A percentile compares a stretch with the other conserved stretches of the same genome.
Evolutionary conservation across 129 eudicot species (phyloP).

Genomic region (Lactuca saligna): DNA sequence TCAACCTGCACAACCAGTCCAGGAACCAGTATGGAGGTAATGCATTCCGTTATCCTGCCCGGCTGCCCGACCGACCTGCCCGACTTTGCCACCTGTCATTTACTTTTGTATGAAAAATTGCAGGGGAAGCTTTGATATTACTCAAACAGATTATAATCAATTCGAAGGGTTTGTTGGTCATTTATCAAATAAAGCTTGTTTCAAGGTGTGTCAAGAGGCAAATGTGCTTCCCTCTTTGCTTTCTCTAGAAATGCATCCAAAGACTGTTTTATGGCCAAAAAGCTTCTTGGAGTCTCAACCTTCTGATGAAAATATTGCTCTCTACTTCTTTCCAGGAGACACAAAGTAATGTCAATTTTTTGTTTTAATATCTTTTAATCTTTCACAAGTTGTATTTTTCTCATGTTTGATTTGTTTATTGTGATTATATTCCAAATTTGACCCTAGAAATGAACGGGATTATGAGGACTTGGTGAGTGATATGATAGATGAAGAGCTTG

Average conservation of each 20-base stretch:
- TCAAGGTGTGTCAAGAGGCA: slow-evolving; percentile 47
- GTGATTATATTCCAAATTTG: slow-evolving; percentile 5
- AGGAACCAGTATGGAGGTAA: slow-evolving; percentile 56
- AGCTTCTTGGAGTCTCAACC: slow-evolving; percentile 48
- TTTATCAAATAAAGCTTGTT: slow-evolving; percentile 54
- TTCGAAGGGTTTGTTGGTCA: slow-evolving; percentile 61
- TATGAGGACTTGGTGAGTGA: slow-evolving; percentile 50
- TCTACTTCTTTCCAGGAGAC: slow-evolving; percentile 55
- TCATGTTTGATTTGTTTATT: background rate
- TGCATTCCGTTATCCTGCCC: background rate
- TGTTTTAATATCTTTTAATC: too few relatives aligned
- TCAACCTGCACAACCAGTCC: slow-evolving; percentile 40
- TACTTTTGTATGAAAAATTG: slow-evolving; percentile 19
- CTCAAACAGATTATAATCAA: slow-evolving; percentile 26
- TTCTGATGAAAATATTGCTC: slow-evolving; percentile 46
- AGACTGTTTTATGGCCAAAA: slow-evolving; percentile 51
- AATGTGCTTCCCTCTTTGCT: slow-evolving; percentile 45
- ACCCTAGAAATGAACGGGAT: slow-evolving; percentile 40
- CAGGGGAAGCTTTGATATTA: slow-evolving; percentile 60
- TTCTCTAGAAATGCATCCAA: slow-evolving; percentile 52
- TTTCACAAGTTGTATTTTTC: background rate
- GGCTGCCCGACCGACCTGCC: background rate
- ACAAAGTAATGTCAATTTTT: slow-evolving; percentile 33
- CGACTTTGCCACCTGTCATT: background rate
- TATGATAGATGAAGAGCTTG: slow-evolving; percentile 62